Base-by-base conservation (phyloP, 257 asterid genomes). In the Solanum boliviense region DNA sequence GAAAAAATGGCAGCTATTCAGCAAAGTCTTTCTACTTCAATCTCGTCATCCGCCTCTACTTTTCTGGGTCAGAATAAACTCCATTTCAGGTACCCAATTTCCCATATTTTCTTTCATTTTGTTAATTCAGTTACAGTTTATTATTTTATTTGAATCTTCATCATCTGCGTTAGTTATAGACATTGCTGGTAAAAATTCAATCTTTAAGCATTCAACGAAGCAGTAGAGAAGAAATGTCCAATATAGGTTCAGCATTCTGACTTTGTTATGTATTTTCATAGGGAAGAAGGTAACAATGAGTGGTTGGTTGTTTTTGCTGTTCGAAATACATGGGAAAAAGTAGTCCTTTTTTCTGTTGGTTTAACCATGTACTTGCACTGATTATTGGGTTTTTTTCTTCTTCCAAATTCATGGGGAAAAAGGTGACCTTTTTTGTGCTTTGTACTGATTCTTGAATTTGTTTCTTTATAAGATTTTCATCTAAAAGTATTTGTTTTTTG, bases 11-110 rank as follows among this genome's bases (percentile, higher is more conserved):
- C 98, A 35, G 93, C 90, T 13, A 86, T 94, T 91, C 95, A 91
- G 56, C 94, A 92, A 18, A 90, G 82, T 90, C 86, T 92, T 29
- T 91, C 93, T 15, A 86, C 94, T 21, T 88, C 95, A 27, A 89
- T 96, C 87, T 91, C 98, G 70, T 94, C 97, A 44, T 93, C 95
- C 39, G 25, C 93, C 88, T 94, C 97, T 48, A 46, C 91, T 86
- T 93, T 95, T 60, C 23, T 93, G 73, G 94, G 93, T 75, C 92
- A 86, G 70, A 90, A 58, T 91, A 92, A 91, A 91, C 87, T 95
- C 89, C 88, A 87, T 83, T 75, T 76, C 89, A 92, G 94, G 98
- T 96, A 62, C 70, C 84, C 13, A 6, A 4, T 67, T 25, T 46
- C 6, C 6, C 34, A 56, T 6, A 10, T 25, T 31, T 7, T 65